These are phyloP conservation scores for Syzygium jambos DNA, from an alignment of 345 rosid genomes.

Conservation along the genomic window DNA sequence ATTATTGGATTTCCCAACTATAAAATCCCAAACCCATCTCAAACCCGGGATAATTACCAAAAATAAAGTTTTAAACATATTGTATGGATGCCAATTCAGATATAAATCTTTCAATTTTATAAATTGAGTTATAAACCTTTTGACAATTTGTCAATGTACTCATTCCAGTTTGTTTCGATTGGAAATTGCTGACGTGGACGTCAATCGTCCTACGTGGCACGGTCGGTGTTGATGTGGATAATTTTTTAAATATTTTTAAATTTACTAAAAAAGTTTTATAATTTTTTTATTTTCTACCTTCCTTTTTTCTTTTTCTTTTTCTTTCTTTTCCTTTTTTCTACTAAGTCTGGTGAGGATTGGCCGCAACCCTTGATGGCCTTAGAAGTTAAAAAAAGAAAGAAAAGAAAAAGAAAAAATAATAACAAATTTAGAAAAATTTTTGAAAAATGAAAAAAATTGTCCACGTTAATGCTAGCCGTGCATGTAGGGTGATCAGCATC, in stretches of 20 bases:
- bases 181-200: background rate
- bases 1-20: background rate
- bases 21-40: background rate
- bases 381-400: background rate
- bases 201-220: fast-evolving
- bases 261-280: fast-evolving
- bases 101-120: fast-evolving
- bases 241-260: background rate
- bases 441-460: background rate
- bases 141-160: fast-evolving
- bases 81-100: background rate
- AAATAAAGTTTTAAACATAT: background rate
- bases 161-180: fast-evolving
- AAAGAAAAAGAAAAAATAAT: background rate
- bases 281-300: background rate
- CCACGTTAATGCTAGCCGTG: background rate
- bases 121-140: background rate
- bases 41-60: fast-evolving
- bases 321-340: background rate
- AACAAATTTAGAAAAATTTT: background rate
- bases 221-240: fast-evolving
- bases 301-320: fast-evolving
- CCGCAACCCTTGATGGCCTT: fast-evolving
- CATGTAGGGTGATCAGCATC: fast-evolving
- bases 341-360: fast-evolving